phyloP scores from a whole-genome alignment of 2,329 filamentous ascomycete species.

The Talaromyces sp. region DNA sequence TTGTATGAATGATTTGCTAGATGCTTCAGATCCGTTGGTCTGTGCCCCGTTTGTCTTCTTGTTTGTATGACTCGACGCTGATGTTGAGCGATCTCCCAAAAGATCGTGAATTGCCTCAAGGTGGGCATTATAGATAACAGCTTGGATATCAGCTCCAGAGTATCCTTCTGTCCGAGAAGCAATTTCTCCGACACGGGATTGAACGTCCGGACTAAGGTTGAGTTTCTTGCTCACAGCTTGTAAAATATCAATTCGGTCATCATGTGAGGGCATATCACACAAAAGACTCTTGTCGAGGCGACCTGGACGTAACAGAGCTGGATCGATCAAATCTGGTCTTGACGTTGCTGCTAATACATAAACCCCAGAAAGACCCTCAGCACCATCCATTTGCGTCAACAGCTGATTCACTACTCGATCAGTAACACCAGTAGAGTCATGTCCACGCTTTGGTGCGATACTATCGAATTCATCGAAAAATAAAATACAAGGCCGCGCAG shows the following conservation, averaged over 20 bases:
- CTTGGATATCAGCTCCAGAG: conserved; percentile 90
- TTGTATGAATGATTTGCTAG: conserved; percentile 62
- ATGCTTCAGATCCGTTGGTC: conserved; percentile 29
- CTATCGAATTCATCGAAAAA: conserved; percentile 99
- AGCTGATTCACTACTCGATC: conserved; percentile 98
- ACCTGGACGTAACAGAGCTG: conserved; percentile 84
- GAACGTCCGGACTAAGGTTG: conserved; percentile 65
- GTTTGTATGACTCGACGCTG: conserved; percentile 37
- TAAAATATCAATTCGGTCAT: conserved; percentile 83
- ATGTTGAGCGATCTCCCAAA: conserved; percentile 55
- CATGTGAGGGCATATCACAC: conserved; percentile 73
- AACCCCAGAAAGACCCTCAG: conserved; percentile 88
- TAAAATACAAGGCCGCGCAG: conserved; percentile 86
- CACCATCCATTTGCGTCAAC: conserved; percentile 97
- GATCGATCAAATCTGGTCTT: conserved; percentile 90
- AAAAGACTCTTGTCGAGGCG: conserved; percentile 89
- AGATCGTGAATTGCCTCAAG: conserved; percentile 95
- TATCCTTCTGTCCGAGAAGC: conserved; percentile 81
- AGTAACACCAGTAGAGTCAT: conserved; percentile 97
- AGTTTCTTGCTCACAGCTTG: conserved; percentile 79
- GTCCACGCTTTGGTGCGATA: conserved; percentile 93
- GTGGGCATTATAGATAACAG: conserved; percentile 92
- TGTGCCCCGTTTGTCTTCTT: conserved; percentile 10
- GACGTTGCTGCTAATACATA: conserved; percentile 95
- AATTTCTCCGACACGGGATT: conserved; percentile 65